Conservation (phyloP, 306 rosid species). For the peach (Prunus persica) region DNA sequence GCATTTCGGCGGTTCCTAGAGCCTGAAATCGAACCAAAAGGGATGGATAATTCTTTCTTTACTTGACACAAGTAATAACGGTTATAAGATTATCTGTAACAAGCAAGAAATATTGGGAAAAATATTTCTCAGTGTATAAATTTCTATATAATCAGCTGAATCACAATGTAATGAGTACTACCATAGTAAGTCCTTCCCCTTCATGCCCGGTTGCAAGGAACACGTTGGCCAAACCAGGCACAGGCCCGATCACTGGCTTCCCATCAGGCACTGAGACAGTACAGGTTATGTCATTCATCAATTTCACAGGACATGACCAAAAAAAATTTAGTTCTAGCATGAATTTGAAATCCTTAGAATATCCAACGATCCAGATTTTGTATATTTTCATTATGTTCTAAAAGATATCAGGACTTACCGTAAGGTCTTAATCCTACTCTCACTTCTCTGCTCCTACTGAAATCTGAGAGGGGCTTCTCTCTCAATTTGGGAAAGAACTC, state of each 20-base stretch:
- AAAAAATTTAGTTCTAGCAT: background rate
- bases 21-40: slow-evolving; percentile 53
- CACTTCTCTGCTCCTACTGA: slow-evolving; percentile 55
- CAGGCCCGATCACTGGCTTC: slow-evolving; percentile 79
- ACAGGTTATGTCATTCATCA: slow-evolving; percentile 21
- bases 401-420: slow-evolving; percentile 54
- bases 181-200: slow-evolving; percentile 86
- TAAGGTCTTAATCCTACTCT: slow-evolving; percentile 83
- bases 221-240: slow-evolving; percentile 72
- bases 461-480: slow-evolving; percentile 52
- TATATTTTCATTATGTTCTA: slow-evolving; percentile 11
- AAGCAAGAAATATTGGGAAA: background rate
- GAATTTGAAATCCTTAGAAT: background rate
- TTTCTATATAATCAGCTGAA: background rate
- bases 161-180: slow-evolving; percentile 25
- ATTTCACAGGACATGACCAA: background rate
- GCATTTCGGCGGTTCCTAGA: slow-evolving; percentile 84
- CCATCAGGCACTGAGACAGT: slow-evolving; percentile 76
- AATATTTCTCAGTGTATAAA: background rate
- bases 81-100: slow-evolving; percentile 2
- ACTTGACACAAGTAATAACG: background rate
- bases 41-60: slow-evolving; percentile 10
- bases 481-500: slow-evolving; percentile 75
- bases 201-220: slow-evolving; percentile 96
- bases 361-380: slow-evolving; percentile 13